A percentile compares a stretch with the other conserved stretches of the same genome.
Evolutionary conservation across 2,329 filamentous ascomycete species (phyloP).

Genomic region (Aspergillus vadensis): DNA sequence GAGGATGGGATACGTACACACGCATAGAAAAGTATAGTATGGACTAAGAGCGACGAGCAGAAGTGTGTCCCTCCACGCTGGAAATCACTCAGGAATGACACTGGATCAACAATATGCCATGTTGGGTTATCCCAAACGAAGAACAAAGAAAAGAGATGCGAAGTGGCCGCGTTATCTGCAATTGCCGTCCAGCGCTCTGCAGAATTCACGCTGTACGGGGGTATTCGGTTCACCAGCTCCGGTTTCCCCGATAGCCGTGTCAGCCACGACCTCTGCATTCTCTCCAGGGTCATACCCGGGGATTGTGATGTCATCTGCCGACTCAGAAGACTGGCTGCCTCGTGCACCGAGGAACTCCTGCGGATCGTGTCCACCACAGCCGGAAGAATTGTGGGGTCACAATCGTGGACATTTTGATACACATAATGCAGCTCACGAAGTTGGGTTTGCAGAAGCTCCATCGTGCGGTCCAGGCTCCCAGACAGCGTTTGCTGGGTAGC

Average conservation of each 20-base stretch:
- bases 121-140: slow-evolving; percentile 10
- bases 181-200: neutral
- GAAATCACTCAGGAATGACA: slow-evolving; percentile 3
- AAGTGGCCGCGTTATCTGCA: neutral
- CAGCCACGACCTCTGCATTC: slow-evolving; percentile 4
- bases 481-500: neutral
- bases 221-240: neutral
- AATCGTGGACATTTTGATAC: slow-evolving; percentile 2
- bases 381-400: neutral
- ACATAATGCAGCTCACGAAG: slow-evolving; percentile 1
- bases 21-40: slow-evolving; percentile 5
- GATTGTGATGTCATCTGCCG: neutral
- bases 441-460: neutral
- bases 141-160: slow-evolving; percentile 4
- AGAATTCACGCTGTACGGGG: neutral
- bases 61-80: slow-evolving; percentile 1
- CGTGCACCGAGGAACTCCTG: neutral
- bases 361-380: slow-evolving; percentile 7
- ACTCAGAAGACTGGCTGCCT: neutral
- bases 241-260: slow-evolving; percentile 2
- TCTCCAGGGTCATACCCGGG: neutral
- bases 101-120: neutral
- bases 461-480: neutral
- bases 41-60: slow-evolving; percentile 3
- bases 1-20: neutral